Evolutionary conservation across 441 rosid genomes (phyloP), one percentile per base, ranked within the genome.

Genomic region (Erysimum cheiri): DNA sequence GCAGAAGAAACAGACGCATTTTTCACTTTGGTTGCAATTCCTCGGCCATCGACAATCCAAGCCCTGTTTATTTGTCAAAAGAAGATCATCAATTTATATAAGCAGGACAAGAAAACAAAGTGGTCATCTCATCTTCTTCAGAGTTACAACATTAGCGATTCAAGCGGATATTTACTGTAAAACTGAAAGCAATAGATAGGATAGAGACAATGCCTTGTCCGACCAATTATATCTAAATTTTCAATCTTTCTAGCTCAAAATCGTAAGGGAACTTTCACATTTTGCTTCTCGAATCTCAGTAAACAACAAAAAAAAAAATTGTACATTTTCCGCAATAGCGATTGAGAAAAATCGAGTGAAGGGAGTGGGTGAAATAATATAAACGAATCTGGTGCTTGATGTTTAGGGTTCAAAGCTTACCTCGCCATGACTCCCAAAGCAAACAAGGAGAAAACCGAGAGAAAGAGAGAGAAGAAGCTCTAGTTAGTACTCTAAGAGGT

Each of bases 1-100:
- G 85, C 74, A 68, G 85, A 76, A 63, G 90, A 79, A 44, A 54
- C 60, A 46, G 82, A 57, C 0, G 93, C 85, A 77, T 79, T 84
- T 71, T 78, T 91, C 56, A 92, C 92, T 80, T 89, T 92, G 56
- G 77, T 79, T 11, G 97, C 98, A 46, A 96, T 75, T 29, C 92
- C 84, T 79, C 76, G 84, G 26, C 93, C 73, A 71, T 88, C 85
- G 15, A 96, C 73, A 77, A 92, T 80, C 98, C 96, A 96, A 69
- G 81, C 82, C 86, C 99, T 94, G 86, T 81, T 64, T 54, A 36
- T 19, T 33, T 24, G 55, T 39, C 7, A 75, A 67, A 33, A 63
- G 28, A 24, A 62, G 24, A 48, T 58, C 14, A 52, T 44, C 3
- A 1, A 12, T 52, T 44, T 8, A n/a, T n/a, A n/a, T n/a, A n/a